phyloP scores from a whole-genome alignment of 2,329 filamentous ascomycete genomes.

The Aspergillus sp. region DNA sequence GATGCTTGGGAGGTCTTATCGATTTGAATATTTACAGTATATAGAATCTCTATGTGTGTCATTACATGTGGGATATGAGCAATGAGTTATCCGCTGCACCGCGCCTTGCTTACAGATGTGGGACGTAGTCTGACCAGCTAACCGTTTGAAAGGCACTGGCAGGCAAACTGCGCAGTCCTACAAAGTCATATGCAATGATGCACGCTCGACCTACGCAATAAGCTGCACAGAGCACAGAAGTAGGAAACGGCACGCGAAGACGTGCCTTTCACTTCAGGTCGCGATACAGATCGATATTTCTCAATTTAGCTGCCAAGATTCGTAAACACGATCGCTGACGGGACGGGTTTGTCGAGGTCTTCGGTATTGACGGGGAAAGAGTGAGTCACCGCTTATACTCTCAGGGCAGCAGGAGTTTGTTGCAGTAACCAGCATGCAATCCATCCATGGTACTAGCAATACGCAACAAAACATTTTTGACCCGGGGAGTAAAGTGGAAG shows the following conservation, averaged over 20 bases:
- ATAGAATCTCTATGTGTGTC: too few relatives aligned
- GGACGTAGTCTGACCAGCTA: slow-evolving; percentile 3
- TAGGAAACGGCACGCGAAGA: neutral
- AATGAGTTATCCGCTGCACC: too few relatives aligned
- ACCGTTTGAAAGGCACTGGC: neutral
- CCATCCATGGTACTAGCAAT: neutral
- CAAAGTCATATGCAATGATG: neutral
- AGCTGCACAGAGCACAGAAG: neutral
- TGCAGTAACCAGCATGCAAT: neutral
- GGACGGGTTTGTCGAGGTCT: neutral
- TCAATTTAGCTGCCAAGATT: neutral
- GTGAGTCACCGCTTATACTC: neutral
- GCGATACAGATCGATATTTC: neutral
- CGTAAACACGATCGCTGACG: neutral
- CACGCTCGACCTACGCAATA: neutral
- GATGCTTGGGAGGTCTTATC: too few relatives aligned
- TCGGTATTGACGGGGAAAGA: neutral
- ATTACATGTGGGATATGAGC: too few relatives aligned
- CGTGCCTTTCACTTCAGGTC: neutral
- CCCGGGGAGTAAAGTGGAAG: neutral
- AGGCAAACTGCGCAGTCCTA: neutral
- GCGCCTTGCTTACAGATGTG: neutral
- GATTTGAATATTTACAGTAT: too few relatives aligned
- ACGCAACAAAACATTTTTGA: neutral
- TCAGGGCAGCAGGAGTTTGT: neutral